Conservation (phyloP, 2,329 filamentous ascomycete species). For the Graphium sp. region DNA sequence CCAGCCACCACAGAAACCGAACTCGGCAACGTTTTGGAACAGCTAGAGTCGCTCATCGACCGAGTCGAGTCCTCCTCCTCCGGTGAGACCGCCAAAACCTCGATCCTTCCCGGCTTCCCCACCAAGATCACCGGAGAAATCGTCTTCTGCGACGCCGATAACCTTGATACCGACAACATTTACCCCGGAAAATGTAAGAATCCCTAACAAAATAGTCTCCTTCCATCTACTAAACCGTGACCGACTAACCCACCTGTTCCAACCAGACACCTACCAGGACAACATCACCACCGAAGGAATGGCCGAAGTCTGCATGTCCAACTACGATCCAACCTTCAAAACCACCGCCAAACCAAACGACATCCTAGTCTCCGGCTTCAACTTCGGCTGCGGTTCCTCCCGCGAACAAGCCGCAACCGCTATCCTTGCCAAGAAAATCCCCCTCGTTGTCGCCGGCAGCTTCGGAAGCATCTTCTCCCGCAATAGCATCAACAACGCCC, state of each 20-base stretch:
- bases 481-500: conserved; percentile 66
- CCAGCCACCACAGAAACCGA: conserved; percentile 45
- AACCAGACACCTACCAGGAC: conserved; percentile 90
- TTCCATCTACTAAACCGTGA: too few species aligned
- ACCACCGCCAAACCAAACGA: conserved; percentile 49
- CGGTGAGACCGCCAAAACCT: conserved; percentile 26
- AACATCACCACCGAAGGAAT: conserved; percentile 60
- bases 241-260: too few species aligned
- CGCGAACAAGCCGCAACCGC: conserved; percentile 82
- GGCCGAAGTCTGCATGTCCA: conserved; percentile 84
- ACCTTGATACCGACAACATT: conserved; percentile 84
- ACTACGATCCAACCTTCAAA: conserved; percentile 67
- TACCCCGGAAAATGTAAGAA: conserved; percentile 79
- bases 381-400: conserved; percentile 72
- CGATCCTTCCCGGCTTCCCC: conserved; percentile 75
- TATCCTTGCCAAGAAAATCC: conserved; percentile 65
- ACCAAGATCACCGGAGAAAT: conserved; percentile 74
- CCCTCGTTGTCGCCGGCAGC: conserved; percentile 63
- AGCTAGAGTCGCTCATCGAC: conserved; percentile 52
- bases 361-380: conserved; percentile 72
- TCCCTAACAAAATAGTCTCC: conserved; percentile 20
- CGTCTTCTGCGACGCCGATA: conserved; percentile 64
- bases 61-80: conserved; percentile 39
- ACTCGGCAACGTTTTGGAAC: conserved; percentile 50
- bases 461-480: conserved; percentile 73